Evolutionary conservation across 2,329 filamentous ascomycete species (phyloP), one percentile per base, ranked within the genome.

Genomic region (Karstenula rhodostoma): DNA sequence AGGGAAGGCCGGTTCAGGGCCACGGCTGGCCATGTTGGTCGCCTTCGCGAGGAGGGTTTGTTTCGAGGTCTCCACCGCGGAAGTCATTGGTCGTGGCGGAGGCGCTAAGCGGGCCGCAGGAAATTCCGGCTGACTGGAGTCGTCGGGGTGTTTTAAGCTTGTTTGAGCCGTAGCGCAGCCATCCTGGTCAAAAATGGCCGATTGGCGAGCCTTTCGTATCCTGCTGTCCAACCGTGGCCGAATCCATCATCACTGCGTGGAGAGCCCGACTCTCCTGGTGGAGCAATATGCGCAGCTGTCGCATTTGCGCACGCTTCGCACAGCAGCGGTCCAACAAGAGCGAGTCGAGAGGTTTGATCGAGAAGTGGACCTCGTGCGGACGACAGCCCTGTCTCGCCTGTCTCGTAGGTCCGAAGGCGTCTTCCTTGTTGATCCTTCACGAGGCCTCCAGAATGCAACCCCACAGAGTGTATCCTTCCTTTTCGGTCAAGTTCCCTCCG

Each of bases 71-170:
- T 54, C 48, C 53, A 53, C 64, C 9, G 23, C 42, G 59, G 47
- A 52, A 37, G 54, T 62, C 58, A 77, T 77, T 77, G 73, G 74
- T 46, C 58, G 56, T 37, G 56, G 61, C 51, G 33, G 37, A 58
- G 61, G 74, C 72, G 73, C 71, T 74, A 68, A 70, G 59, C 66
- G 55, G 65, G 46, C 62, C 69, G 67, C 54, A 15, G 46, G 48
- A 67, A 62, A 61, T 55, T 64, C 63, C 61, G 61, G 53, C 57
- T 69, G 69, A 67, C 67, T 71, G 59, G 35, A n/a, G 15, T 33
- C 23, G 27, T 33, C 27, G 54, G 23, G 53, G 52, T 67, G 73
- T 73, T 69, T 75, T 68, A 68, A 52, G 62, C 40, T 40, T 61
- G 73, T 76, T 73, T 72, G 71, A 76, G 58, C 50, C 73, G 63